Evolutionary conservation across 805 yeast genomes (phyloP).

Genomic region (Metschnikowia drakensbergensis): DNA sequence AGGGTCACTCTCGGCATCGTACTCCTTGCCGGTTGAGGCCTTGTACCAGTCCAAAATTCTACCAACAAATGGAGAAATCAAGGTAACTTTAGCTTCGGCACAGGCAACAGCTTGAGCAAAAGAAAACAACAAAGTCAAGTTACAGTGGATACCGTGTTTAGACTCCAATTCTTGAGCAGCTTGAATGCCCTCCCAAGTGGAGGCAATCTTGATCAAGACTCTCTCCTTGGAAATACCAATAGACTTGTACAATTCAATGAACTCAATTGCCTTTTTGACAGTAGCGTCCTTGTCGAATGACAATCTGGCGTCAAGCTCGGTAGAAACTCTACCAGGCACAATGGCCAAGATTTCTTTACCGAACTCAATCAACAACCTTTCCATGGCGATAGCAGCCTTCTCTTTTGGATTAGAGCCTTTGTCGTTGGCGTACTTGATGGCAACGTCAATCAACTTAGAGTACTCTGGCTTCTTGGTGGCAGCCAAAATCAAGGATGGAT

Average conservation of each 20-base stretch:
- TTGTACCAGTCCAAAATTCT: slow-evolving; percentile 99
- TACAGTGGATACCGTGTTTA: slow-evolving; percentile 87
- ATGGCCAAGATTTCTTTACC: slow-evolving; percentile 89
- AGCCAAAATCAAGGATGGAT: slow-evolving; percentile 95
- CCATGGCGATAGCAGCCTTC: slow-evolving; percentile 80
- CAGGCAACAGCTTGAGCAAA: slow-evolving; percentile 97
- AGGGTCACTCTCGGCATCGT: slow-evolving; percentile 77
- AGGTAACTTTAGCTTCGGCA: slow-evolving; percentile 95
- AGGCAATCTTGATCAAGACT: slow-evolving; percentile 91
- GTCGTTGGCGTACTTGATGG: slow-evolving; percentile 80
- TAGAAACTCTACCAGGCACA: slow-evolving; percentile 98
- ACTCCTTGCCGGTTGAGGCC: slow-evolving; percentile 85
- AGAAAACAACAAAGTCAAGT: slow-evolving; percentile 92
- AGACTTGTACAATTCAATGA: slow-evolving; percentile 81
- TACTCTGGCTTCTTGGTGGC: slow-evolving; percentile 90
- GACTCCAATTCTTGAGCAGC: slow-evolving; percentile 95
- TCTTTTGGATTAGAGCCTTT: slow-evolving; percentile 55
- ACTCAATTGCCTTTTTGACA: slow-evolving; percentile 85
- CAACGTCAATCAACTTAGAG: slow-evolving; percentile 84
- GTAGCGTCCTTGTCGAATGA: slow-evolving; percentile 95
- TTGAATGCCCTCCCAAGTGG: slow-evolving; percentile 99
- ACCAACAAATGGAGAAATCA: slow-evolving; percentile 98
- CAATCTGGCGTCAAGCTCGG: slow-evolving; percentile 98
- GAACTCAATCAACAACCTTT: slow-evolving; percentile 90
- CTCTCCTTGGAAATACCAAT: slow-evolving; percentile 86